Evolutionary conservation across 306 rosid genomes (phyloP), one percentile per base, ranked within the genome.

Genomic region (Sicyos baderoa): DNA sequence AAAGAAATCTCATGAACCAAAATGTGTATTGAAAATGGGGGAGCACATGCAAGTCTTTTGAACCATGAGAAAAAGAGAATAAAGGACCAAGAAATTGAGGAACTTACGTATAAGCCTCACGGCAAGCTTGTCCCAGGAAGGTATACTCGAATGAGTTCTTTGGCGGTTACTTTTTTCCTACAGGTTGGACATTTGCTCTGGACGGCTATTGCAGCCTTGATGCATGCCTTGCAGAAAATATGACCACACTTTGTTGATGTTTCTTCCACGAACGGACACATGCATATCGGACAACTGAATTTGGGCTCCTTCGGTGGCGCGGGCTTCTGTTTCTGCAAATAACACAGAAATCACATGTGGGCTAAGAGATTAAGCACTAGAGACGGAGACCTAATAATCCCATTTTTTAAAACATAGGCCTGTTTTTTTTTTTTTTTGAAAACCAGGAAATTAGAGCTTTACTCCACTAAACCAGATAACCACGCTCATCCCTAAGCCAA

Each of bases 241-340:
- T 93, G 98, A 64, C 98, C 98, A 63, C 98, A 93, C 76, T 72
- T 89, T 9, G 97, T 93, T 0, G 97, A 81, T 79, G 80, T 82
- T 71, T 88, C 94, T 72, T 93, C 97, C 3, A 9, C 79, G 55
- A 85, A 44, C 10, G 82, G 82, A 2, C 72, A 73, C 91, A 85
- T 82, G 52, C 96, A 93, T 77, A 93, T 88, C 61, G 98, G 95
- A 52, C 98, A 93, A 71, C 14, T 84, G 71, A 93, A 85, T 9
- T 78, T 83, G 32, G 89, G 93, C 75, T 86, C 90, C 79, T 83
- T 87, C 18, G 89, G 88, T 35, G 95, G 90, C 63, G 77, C 78
- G 6, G 80, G 58, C 52, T 21, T 71, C 61, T 80, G 83, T 52
- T 2, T 73, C 95, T 92, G 87, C 79, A 70, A 72, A 81, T 32